These are phyloP conservation scores for Lignosus rhinocerotis DNA, from an alignment of 1,284 basidiomycete species.

Conservation along the genomic window DNA sequence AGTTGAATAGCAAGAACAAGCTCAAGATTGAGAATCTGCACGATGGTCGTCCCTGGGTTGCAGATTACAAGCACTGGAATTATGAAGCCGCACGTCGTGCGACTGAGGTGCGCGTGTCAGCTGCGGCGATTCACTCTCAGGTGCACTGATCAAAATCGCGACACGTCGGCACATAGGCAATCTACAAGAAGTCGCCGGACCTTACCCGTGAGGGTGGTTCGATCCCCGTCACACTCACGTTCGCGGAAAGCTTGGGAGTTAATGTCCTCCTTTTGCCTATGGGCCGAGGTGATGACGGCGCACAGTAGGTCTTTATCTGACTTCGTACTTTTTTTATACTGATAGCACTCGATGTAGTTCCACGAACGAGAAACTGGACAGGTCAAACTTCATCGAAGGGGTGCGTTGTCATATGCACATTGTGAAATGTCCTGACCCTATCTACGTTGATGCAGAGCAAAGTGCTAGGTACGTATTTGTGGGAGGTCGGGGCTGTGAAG, in stretches of 20 bases:
- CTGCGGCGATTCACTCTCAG: neutral
- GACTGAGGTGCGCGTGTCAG: slow-evolving; percentile 51
- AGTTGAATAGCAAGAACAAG: slow-evolving; percentile 84
- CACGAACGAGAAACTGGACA: slow-evolving; percentile 96
- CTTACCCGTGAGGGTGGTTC: slow-evolving; percentile 80
- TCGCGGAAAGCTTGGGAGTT: slow-evolving; percentile 84
- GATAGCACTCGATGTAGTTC: slow-evolving; percentile 49
- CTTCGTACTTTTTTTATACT: neutral
- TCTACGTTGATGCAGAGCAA: slow-evolving; percentile 51
- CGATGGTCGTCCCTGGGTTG: slow-evolving; percentile 91
- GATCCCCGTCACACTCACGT: slow-evolving; percentile 95
- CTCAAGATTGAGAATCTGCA: slow-evolving; percentile 69
- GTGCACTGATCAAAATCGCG: neutral
- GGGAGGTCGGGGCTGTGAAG: slow-evolving; percentile 63
- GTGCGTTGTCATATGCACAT: slow-evolving; percentile 43
- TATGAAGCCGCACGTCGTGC: slow-evolving; percentile 90
- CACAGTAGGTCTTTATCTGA: slow-evolving; percentile 62
- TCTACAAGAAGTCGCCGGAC: slow-evolving; percentile 27
- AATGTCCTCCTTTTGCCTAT: slow-evolving; percentile 90
- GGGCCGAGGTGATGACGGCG: slow-evolving; percentile 92
- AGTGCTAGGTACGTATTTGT: slow-evolving; percentile 81
- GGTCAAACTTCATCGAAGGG: slow-evolving; percentile 91
- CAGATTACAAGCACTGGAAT: slow-evolving; percentile 89
- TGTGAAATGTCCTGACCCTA: neutral
- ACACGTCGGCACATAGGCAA: slow-evolving; percentile 13